Evolutionary conservation across 202 grass and related monocot species (phyloP).

Genomic region (Miscanthus sacchariflorus): DNA sequence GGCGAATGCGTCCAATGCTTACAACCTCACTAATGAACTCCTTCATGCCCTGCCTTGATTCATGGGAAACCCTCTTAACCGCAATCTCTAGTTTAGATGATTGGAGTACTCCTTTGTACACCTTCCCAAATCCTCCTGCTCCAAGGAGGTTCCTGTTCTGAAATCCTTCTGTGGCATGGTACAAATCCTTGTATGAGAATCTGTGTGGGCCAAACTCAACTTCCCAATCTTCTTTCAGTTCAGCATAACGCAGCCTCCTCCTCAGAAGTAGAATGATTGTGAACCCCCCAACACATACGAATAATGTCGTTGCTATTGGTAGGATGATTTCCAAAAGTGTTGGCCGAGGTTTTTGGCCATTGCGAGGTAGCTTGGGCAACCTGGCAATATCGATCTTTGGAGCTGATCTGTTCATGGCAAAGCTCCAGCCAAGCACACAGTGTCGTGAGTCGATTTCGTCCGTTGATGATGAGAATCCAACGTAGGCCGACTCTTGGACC

Average conservation of each 20-base stretch:
- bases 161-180: slow-evolving; percentile 25
- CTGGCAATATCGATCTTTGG: slow-evolving; percentile 15
- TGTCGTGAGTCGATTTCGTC: neutral
- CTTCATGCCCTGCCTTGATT: slow-evolving; percentile 39
- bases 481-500: neutral
- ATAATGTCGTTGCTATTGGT: neutral
- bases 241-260: slow-evolving; percentile 9
- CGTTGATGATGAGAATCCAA: slow-evolving; percentile 50
- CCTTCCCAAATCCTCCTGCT: neutral
- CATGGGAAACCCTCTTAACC: slow-evolving; percentile 30
- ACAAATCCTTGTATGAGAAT: slow-evolving; percentile 38
- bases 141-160: neutral
- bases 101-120: slow-evolving; percentile 41
- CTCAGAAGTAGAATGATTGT: neutral
- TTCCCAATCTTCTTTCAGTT: slow-evolving; percentile 51
- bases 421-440: slow-evolving; percentile 49
- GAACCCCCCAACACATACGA: neutral
- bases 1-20: slow-evolving; percentile 42
- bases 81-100: slow-evolving; percentile 33
- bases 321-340: neutral
- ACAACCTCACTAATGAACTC: slow-evolving; percentile 48
- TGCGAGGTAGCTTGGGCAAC: slow-evolving; percentile 15
- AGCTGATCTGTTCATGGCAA: slow-evolving; percentile 24
- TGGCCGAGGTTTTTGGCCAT: neutral
- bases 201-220: slow-evolving; percentile 24